A percentile compares a stretch with the other conserved stretches of the same genome.
Conservation (phyloP, 352 stramenopile genomes). For the Pythium graminicola region DNA sequence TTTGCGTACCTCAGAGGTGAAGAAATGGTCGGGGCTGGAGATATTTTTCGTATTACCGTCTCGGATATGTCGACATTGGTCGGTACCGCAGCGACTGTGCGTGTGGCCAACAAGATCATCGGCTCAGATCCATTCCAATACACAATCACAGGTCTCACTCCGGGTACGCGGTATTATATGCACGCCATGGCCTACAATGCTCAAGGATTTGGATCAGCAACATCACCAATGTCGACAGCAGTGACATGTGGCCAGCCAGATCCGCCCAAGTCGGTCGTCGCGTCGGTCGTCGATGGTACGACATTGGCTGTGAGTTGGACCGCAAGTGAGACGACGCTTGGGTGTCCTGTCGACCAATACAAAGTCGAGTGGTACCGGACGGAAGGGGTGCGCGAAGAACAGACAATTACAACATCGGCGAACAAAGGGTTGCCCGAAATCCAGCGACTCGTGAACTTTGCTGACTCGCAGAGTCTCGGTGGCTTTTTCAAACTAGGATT, state of each 20-base stretch:
- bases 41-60: constrained; percentile 79
- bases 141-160: constrained; percentile 46
- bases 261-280: constrained; percentile 36
- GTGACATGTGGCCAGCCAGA: constrained; percentile 49
- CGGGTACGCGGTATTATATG: constrained; percentile 59
- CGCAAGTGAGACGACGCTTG: constrained; percentile 23
- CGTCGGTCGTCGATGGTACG: constrained; percentile 48
- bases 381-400: constrained; percentile 46
- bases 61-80: constrained; percentile 40
- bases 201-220: constrained; percentile 46
- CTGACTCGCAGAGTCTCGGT: constrained; percentile 42
- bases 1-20: constrained; percentile 91
- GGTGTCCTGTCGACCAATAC: constrained; percentile 57
- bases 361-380: constrained; percentile 70
- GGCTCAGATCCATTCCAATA: constrained; percentile 87
- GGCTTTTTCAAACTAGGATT: constrained; percentile 70
- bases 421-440: constrained; percentile 60
- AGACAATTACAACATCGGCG: constrained; percentile 74
- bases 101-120: constrained; percentile 78
- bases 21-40: constrained; percentile 87
- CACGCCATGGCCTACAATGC: constrained; percentile 82
- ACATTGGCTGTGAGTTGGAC: constrained; percentile 48
- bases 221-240: constrained; percentile 49
- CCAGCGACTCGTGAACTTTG: constrained; percentile 50
- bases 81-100: constrained; percentile 54